Evolutionary conservation across 306 rosid genomes (phyloP), one percentile per base, ranked within the genome.

Genomic region (Trifolium dubium): DNA sequence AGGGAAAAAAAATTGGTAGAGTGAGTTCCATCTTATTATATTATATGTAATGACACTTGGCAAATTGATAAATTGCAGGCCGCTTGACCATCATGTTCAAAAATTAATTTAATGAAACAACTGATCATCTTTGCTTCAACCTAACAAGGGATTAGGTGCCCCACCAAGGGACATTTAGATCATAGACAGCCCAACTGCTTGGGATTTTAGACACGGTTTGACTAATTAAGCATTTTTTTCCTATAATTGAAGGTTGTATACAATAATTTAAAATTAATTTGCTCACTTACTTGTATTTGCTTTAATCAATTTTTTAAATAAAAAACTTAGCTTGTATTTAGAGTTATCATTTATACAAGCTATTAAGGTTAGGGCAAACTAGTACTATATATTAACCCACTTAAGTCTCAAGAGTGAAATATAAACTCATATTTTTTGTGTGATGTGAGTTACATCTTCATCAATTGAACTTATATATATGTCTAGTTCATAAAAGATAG

Each of bases 21-120:
- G 63, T 28, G 63, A 56, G 55, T 73, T 73, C 12, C 28, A n/a
- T 6, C 56, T n/a, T 23, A 23, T 23, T 23, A 23, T 23, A 23
- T 23, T 23, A 23, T 31, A 29, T 53, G 9, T 54, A 14, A 30
- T 39, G 75, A 35, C 32, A 76, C 61, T 54, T 51, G 41, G 66
- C 55, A 41, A 43, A 59, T n/a, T 61, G 51, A 6, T 39, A 74
- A 59, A 55, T 72, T 66, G 81, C 67, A 71, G 34, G 71, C 37
- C 10, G 41, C 54, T 72, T 81, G 71, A 71, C 56, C 56, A 81
- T 77, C 68, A 72, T 66, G 30, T 50, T 72, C 68, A 72, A 77
- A 46, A 59, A 72, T 76, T 50, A 77, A 77, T 66, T 71, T 61
- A 23, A 47, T 67, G 79, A 72, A 32, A 72, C 34, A 59, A 77